Base-by-base conservation (phyloP, 306 rosid genomes). In the Rosa rugosa region DNA sequence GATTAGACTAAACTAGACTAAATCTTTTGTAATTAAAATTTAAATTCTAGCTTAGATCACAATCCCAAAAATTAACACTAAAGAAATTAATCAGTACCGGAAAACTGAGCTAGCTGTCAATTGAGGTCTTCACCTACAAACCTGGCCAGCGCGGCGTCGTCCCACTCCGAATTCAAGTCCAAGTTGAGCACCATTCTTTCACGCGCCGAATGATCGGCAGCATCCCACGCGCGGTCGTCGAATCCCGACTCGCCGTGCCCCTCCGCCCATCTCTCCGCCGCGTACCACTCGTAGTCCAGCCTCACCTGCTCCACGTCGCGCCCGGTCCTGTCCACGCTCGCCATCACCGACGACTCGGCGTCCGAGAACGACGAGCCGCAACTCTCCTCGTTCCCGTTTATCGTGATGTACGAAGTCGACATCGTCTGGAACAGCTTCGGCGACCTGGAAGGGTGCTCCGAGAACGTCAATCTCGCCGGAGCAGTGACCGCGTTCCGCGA, bases 291-390 rank as follows among this genome's bases (percentile, higher is more conserved):
- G 8, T 0, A 13, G 34, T 38, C 70, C 45, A 65, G 4, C 22
- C n/a, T 34, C 76, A 13, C 44, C 64, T 25, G 71, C 18, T 49
- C 41, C 12, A 67, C 6, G 67, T 54, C 57, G 40, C 78, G 66
- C 3, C 87, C 82, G 5, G 79, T 63, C 44, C 64, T 60, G 76
- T 89, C 86, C 6, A 89, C 86, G 84, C 88, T 88, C 56, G 88
- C 97, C 97, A 92, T 92, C 62, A 92, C 72, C 44, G 94, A 90
- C 41, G 94, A 88, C 65, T 86, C 86, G 36, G 80, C 75, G 64
- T 88, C 91, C 4, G 97, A 87, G 77, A 88, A 92, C 22, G 97
- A 90, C 13, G 97, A 89, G 6, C 97, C 97, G 64, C 97, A 90
- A 71, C 84, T 90, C 89, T 92, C 95, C 81, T 92, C 93, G 78